Evolutionary conservation across 345 rosid species (phyloP), one percentile per base, ranked within the genome.

Genomic region (Boechera stricta): DNA sequence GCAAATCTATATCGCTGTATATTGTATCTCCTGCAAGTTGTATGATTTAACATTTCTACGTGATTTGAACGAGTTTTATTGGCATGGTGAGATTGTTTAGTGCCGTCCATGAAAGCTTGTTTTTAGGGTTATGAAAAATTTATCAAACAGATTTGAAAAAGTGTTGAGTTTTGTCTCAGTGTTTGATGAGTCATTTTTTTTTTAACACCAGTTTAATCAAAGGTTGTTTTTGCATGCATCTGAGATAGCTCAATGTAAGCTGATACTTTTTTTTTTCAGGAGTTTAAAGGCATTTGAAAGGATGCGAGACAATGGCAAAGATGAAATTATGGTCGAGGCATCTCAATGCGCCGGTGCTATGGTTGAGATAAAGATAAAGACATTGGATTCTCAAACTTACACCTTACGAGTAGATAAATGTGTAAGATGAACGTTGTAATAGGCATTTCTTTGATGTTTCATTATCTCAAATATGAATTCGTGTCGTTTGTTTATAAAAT

Each of bases 341-440:
- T 59, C 75, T 53, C 84, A 70, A 28, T 69, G 72, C 35, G 70
- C 85, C 24, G 79, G 81, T 72, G 75, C 89, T 38, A 79, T 81
- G 73, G 86, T 88, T 73, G 90, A 85, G 52, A 86, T 88, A 39
- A 86, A 88, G 76, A 81, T 86, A 16, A 86, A 86, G 77, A 81
- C 90, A 33, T 53, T 85, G 84, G 89, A 86, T 74, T 85, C 85
- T 32, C 87, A 81, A 69, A 88, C 79, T 24, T 80, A 84, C 75
- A 79, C 87, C 54, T 70, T 88, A 67, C 77, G 83, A 53, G 92
- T 88, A 33, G 87, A 88, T 74, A 81, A 85, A 78, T 86, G 83
- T 78, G 92, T 88, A 58, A 75, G 68, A 8, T 26, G 26, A 26
- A 18, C 31, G 36, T 33, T 9, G 7, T 32, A 2, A 28, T 57